Base-by-base conservation (phyloP, 2,329 filamentous ascomycete species). In the Penicillium sp. region DNA sequence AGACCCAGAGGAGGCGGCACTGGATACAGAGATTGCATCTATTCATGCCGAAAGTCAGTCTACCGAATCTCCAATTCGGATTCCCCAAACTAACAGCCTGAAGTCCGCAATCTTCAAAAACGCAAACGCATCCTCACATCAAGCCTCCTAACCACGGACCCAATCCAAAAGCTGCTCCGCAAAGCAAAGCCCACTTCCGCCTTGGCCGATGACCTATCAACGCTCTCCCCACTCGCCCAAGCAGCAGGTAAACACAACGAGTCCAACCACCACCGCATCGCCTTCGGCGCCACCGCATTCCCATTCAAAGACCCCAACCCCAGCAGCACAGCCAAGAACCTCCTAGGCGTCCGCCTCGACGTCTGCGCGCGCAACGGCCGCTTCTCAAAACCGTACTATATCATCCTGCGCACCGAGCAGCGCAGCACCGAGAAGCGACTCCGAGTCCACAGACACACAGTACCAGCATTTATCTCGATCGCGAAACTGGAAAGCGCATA, bases 291-390 rank as follows among this genome's bases (percentile, higher is more conserved):
- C 10, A 79, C 77, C 1, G 66, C 75, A 2, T 79, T 79, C 53
- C 76, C 76, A 4, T 79, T 78, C 61, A 71, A 67, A 47, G 77
- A 79, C 48, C 77, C 77, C 2, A 72, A 72, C 0, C 73, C 76
- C 2, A 27, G 54, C 1, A 61, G 66, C 7, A 51, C 60, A 4
- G 10, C 27, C 4, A 42, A 34, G 16, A 68, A 69, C 36, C 62
- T 79, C 1, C 61, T 79, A 3, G 77, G 77, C 2, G 58, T 79
- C 10, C 67, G 76, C 11, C 71, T 79, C 21, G 77, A 79, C 39
- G 59, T 78, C 18, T 75, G 71, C 58, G 54, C 63, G 18, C 69
- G 74, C 1, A 67, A 67, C 34, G 77, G 77, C 4, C 66, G 60
- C 3, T 78, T 76, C 56, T 59, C 66, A 4, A 73, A 73, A 54